Evolutionary conservation across 2,329 filamentous ascomycete species (phyloP).

Genomic region (Chaetomium strumarium): DNA sequence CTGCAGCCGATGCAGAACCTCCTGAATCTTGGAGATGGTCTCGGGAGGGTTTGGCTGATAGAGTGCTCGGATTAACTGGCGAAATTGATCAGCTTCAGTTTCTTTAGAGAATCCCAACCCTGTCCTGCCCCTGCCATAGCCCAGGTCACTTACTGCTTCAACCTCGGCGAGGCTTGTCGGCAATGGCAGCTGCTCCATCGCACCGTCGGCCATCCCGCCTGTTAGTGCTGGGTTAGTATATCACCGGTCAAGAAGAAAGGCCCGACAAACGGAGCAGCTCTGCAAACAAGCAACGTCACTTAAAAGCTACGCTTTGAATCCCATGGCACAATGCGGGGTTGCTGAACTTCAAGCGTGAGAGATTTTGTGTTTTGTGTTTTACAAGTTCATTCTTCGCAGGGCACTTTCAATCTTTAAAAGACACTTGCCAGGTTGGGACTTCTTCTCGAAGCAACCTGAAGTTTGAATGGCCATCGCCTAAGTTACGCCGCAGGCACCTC

Average conservation of each 20-base stretch:
- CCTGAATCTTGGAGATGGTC: slow-evolving; percentile 53
- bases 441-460: no score
- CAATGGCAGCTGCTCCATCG: slow-evolving; percentile 28
- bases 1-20: slow-evolving; percentile 72
- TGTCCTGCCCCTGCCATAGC: neutral
- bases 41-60: slow-evolving; percentile 48
- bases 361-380: neutral
- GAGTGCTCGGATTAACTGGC: slow-evolving; percentile 45
- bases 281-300: neutral
- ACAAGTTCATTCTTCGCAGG: neutral
- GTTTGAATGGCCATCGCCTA: no score
- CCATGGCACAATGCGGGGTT: no score
- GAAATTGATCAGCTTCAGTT: slow-evolving; percentile 6
- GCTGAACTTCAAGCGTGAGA: neutral
- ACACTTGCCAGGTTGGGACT: neutral
- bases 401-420: neutral
- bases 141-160: slow-evolving; percentile 28
- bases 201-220: slow-evolving; percentile 9
- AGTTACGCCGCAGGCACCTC: no score
- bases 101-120: neutral
- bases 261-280: neutral
- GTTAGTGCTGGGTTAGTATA: neutral
- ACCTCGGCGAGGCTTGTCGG: slow-evolving; percentile 33
- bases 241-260: neutral
- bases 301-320: no score